A percentile compares a stretch with the other conserved stretches of the same genome.
Evolutionary conservation across 495 filamentous ascomycete genomes (phyloP).

Genomic region (Penicillium flavigenum): DNA sequence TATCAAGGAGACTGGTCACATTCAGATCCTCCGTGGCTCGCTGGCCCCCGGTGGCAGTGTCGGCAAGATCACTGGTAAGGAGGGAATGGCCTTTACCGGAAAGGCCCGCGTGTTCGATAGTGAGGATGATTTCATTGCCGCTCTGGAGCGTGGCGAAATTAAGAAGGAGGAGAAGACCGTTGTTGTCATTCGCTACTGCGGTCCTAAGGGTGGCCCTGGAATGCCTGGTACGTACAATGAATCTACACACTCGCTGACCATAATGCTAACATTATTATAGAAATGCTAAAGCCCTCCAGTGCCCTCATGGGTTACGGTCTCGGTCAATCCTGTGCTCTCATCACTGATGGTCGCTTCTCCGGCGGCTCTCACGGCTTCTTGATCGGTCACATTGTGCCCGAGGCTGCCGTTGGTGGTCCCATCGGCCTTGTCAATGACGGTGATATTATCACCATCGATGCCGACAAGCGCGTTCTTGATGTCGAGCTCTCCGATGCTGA

Average conservation of each 20-base stretch:
- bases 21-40: constrained; percentile 91
- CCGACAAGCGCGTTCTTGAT: constrained; percentile 51
- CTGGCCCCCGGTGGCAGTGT: constrained; percentile 90
- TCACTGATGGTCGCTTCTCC: constrained; percentile 51
- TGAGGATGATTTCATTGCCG: constrained; percentile 76
- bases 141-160: constrained; percentile 77
- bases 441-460: constrained; percentile 56
- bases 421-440: constrained; percentile 56
- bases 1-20: constrained; percentile 92
- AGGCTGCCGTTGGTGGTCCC: constrained; percentile 58
- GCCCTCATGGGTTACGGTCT: constrained; percentile 92
- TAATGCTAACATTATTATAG: constrained; percentile 27
- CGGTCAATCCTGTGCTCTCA: constrained; percentile 58
- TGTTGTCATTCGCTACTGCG: constrained; percentile 95
- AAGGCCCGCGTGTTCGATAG: constrained; percentile 85
- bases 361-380: constrained; percentile 53
- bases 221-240: constrained; percentile 66
- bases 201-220: constrained; percentile 90
- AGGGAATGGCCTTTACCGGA: constrained; percentile 84
- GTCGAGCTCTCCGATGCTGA: constrained; percentile 54
- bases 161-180: constrained; percentile 98
- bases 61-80: constrained; percentile 98
- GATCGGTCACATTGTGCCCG: constrained; percentile 57
- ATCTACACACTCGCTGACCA: neutral
- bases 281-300: constrained; percentile 83